Evolutionary conservation across 2,329 filamentous ascomycete species (phyloP), one percentile per base, ranked within the genome.

Genomic region (Claviceps paspali): DNA sequence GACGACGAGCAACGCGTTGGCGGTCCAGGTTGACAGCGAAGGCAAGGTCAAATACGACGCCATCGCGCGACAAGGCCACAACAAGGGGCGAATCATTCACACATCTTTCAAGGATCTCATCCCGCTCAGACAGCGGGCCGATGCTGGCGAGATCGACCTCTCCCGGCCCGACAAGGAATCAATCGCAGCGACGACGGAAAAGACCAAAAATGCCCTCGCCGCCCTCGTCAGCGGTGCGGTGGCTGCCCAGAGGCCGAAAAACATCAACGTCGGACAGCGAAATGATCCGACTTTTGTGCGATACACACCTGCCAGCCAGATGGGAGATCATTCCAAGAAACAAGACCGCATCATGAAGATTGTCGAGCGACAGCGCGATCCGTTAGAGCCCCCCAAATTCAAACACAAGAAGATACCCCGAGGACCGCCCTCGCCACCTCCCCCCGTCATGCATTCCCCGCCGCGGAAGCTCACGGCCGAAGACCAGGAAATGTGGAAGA

Each of bases 271-370:
- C 6, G 79, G 78, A n/a, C 70, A 73, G 35, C 71, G 82, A 46
- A 79, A 81, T 39, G 88, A 94, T 41, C 78, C 91, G 5, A 96
- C 88, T 0, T 98, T 86, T 56, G 91, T 98, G 41, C 76, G 85
- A 45, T 98, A 98, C 54, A 96, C 87, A 12, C 91, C 91, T 4
- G 84, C 87, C 29, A 88, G 91, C 50, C 91, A 98, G 63, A 95
- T 98, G 85, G 91, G 91, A 10, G 84, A 75, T 51, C 68, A 86
- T 56, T 76, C 73, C 28, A 80, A 79, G 58, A 93, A 94, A 63
- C 84, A 86, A 50, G 87, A 96, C 51, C 79, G 91, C 11, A 94
- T 98, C 46, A 92, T 98, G 75, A 96, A 96, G 67, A 96, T 98
- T 60, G 85, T 95, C 27, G 85, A 95, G 57, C 72, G 85, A 39